Conservation (phyloP, 1,139 yeast species). For the Wickerhamomyces sp. region DNA sequence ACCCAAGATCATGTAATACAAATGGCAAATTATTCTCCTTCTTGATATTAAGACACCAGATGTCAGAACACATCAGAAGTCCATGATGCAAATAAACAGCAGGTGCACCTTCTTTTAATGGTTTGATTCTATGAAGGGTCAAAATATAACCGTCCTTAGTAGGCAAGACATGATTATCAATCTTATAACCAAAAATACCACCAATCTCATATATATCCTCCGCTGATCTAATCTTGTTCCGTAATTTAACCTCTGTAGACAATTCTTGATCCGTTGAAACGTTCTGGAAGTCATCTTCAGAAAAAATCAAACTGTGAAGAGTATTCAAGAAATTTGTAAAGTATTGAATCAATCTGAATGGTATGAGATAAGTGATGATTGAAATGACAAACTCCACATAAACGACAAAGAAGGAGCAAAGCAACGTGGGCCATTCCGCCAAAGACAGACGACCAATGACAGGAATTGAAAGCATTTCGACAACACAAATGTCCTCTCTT, state of each 20-base stretch:
- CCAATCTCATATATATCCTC: slow-evolving; percentile 63
- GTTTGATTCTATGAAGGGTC: slow-evolving; percentile 46
- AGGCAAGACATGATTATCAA: slow-evolving; percentile 53
- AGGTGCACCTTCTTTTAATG: slow-evolving; percentile 37
- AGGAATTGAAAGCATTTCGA: slow-evolving; percentile 14
- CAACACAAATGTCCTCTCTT: too few species aligned
- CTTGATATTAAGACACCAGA: slow-evolving; percentile 75
- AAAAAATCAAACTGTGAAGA: slow-evolving; percentile 34
- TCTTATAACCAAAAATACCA: slow-evolving; percentile 49
- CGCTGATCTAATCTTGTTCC: slow-evolving; percentile 30
- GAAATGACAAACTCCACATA: slow-evolving; percentile 30
- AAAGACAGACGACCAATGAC: slow-evolving; percentile 28
- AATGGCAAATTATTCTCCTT: slow-evolving; percentile 68
- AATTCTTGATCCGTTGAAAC: slow-evolving; percentile 25
- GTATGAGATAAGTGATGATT: slow-evolving; percentile 26
- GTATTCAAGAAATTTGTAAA: slow-evolving; percentile 23
- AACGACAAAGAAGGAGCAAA: slow-evolving; percentile 24
- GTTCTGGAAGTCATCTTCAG: slow-evolving; percentile 13
- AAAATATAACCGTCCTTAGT: slow-evolving; percentile 52
- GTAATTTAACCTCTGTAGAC: slow-evolving; percentile 14
- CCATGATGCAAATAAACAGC: slow-evolving; percentile 88
- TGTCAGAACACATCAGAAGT: slow-evolving; percentile 81
- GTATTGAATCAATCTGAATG: slow-evolving; percentile 21
- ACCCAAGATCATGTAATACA: slow-evolving; percentile 68
- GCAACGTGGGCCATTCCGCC: slow-evolving; percentile 30